Percentiles rank a stretch among this genome's conserved stretches.
Evolutionary conservation across 1,284 basidiomycete species (phyloP).

Genomic region (Porogramme epimiltina): DNA sequence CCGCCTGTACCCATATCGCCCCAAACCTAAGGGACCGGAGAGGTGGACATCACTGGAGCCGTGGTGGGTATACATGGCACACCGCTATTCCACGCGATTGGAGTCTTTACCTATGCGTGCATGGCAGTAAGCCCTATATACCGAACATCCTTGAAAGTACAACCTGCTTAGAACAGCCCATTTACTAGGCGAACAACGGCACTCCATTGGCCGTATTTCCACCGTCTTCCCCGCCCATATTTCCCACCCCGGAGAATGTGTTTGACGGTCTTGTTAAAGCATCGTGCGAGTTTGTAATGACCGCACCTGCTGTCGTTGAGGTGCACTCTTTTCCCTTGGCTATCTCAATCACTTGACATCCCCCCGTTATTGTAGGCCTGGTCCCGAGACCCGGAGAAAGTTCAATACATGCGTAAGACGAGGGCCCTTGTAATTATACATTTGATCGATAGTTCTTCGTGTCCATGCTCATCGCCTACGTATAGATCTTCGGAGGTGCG

Average conservation of each 20-base stretch:
- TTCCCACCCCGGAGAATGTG: constrained; percentile 26
- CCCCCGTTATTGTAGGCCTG: constrained; percentile 21
- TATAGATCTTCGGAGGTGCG: constrained; percentile 32
- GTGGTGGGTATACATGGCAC: constrained; percentile 21
- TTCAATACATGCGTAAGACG: constrained; percentile 18
- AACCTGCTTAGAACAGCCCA: background rate
- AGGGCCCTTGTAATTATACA: constrained; percentile 18
- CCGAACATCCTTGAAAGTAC: background rate
- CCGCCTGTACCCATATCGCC: background rate
- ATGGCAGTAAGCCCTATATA: constrained; percentile 13
- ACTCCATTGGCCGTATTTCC: constrained; percentile 18
- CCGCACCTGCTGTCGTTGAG: constrained; percentile 31
- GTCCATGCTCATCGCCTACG: background rate
- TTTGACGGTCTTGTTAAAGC: constrained; percentile 23
- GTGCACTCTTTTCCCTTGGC: constrained; percentile 13
- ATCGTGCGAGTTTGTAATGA: constrained; percentile 20
- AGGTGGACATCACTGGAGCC: constrained; percentile 14
- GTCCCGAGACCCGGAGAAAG: constrained; percentile 20
- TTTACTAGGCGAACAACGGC: constrained; percentile 20
- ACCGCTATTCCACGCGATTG: constrained; percentile 30
- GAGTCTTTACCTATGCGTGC: constrained; percentile 17
- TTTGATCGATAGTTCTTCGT: background rate
- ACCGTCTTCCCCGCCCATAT: constrained; percentile 21
- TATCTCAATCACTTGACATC: background rate
- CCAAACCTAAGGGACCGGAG: constrained; percentile 13